phyloP scores from a whole-genome alignment of 306 rosid species.

The Fragaria iinumae region DNA sequence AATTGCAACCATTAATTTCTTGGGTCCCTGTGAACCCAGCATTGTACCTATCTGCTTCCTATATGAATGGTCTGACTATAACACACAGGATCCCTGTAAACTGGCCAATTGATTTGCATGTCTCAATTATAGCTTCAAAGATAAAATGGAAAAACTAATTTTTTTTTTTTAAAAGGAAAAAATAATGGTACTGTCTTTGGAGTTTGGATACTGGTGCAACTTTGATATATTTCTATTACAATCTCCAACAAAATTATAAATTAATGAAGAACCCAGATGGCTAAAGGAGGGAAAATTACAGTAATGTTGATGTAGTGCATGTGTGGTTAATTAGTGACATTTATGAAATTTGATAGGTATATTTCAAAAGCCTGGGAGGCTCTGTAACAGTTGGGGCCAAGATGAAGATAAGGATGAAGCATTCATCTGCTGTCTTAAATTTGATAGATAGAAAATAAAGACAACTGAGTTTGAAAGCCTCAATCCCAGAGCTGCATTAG shows the following conservation, averaged over 20 bases:
- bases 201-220: background rate
- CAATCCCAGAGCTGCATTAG: background rate
- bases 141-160: background rate
- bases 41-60: background rate
- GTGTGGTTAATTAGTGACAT: background rate
- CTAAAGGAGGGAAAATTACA: background rate
- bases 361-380: background rate
- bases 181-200: background rate
- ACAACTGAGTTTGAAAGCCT: background rate
- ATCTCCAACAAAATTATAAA: background rate
- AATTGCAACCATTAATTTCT: constrained; percentile 5
- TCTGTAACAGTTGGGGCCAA: constrained; percentile 22
- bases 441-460: background rate
- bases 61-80: background rate
- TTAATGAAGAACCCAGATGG: background rate
- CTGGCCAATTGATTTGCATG: background rate
- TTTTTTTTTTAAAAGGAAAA: background rate
- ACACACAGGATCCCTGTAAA: background rate
- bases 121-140: background rate
- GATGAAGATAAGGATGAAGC: background rate
- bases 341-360: background rate
- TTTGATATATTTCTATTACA: background rate
- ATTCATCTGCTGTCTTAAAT: constrained; percentile 11
- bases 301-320: background rate
- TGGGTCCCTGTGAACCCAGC: background rate